A percentile compares a stretch with the other conserved stretches of the same genome.
Evolutionary conservation across 495 filamentous ascomycete genomes (phyloP).

Genomic region (Saxophila tyrrhenica): DNA sequence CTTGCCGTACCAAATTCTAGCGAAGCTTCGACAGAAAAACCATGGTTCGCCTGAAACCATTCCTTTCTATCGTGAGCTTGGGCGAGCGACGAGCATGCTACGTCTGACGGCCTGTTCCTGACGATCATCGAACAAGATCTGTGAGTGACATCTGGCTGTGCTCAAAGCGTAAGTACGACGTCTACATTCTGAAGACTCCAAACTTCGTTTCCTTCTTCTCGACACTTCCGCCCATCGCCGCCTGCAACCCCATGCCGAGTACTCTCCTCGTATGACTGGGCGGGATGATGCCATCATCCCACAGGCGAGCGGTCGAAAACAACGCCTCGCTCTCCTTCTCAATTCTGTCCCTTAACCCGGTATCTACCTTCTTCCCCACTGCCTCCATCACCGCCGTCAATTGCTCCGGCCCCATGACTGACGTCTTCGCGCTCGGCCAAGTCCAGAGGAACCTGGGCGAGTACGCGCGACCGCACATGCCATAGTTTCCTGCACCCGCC

Average conservation of each 20-base stretch:
- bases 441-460: constrained; percentile 84
- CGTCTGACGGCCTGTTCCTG: too few species aligned
- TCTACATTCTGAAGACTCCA: constrained; percentile 91
- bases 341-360: constrained; percentile 69
- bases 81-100: too few species aligned
- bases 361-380: constrained; percentile 75
- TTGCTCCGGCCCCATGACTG: constrained; percentile 94
- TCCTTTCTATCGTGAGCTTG: too few species aligned
- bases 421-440: constrained; percentile 93
- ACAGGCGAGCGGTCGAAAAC: constrained; percentile 78
- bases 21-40: too few species aligned
- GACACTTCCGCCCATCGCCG: constrained; percentile 46
- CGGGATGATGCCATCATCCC: constrained; percentile 93
- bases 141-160: too few species aligned
- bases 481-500: constrained; percentile 69
- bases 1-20: too few species aligned
- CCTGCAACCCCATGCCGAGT: constrained; percentile 69
- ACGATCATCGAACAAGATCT: too few species aligned
- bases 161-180: too few species aligned
- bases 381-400: constrained; percentile 87
- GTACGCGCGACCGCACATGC: constrained; percentile 87
- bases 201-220: constrained; percentile 57
- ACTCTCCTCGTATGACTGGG: constrained; percentile 77
- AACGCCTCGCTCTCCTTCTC: constrained; percentile 82
- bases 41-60: too few species aligned